Evolutionary conservation across 2,329 filamentous ascomycete genomes (phyloP).

Genomic region (Aquanectria penicillioides): DNA sequence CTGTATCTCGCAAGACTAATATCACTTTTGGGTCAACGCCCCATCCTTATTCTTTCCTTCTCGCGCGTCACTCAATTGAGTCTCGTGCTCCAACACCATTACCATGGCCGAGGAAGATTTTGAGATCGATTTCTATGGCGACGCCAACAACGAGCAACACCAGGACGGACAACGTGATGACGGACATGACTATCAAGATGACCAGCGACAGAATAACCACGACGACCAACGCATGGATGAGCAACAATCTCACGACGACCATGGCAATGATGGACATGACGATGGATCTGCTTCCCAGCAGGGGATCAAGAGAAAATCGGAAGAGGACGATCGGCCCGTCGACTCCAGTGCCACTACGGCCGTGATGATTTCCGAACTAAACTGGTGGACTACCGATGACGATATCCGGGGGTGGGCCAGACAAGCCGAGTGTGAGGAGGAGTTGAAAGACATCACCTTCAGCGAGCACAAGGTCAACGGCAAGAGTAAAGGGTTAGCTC

Average conservation of each 20-base stretch:
- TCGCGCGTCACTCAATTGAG: conserved; percentile 29
- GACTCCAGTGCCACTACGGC: conserved; percentile 73
- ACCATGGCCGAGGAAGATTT: conserved; percentile 77
- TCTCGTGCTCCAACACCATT: conserved; percentile 25
- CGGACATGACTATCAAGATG: conserved; percentile 50
- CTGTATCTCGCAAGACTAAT: conserved; percentile 43
- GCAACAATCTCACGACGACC: conserved; percentile 52
- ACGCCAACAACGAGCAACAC: conserved; percentile 57
- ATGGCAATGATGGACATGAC: conserved; percentile 51
- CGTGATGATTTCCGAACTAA: conserved; percentile 86
- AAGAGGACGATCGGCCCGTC: conserved; percentile 66
- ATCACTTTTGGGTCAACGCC: conserved; percentile 33
- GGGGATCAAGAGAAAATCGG: conserved; percentile 69
- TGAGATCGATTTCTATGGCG: conserved; percentile 78
- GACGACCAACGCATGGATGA: conserved; percentile 53
- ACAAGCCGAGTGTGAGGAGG: conserved; percentile 81
- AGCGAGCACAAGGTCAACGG: conserved; percentile 99
- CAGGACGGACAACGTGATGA: conserved; percentile 45
- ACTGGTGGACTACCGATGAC: conserved; percentile 98
- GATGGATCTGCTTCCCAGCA: conserved; percentile 51
- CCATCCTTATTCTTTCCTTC: conserved; percentile 9
- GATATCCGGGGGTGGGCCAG: conserved; percentile 89
- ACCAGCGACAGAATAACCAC: conserved; percentile 34
- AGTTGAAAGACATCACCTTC: conserved; percentile 93
- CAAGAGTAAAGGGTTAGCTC: conserved; percentile 91